These are phyloP conservation scores for Debaryomyces udenii DNA, from an alignment of 1,139 yeast species.

Conservation along the genomic window DNA sequence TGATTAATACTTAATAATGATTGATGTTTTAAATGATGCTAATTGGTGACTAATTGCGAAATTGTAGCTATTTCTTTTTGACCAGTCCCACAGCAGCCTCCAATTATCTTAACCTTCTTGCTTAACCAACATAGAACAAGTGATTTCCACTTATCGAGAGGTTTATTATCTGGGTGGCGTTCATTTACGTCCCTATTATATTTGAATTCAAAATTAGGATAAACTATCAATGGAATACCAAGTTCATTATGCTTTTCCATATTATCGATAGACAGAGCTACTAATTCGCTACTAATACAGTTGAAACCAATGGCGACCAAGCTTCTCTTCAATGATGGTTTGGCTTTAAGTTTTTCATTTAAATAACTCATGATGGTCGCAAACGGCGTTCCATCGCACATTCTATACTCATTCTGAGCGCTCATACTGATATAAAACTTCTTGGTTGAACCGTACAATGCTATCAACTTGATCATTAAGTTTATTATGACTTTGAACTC, in stretches of 20 bases:
- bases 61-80: conserved; percentile 40
- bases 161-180: conserved; percentile 14
- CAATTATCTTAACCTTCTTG: conserved; percentile 42
- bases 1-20: no score
- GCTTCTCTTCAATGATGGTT: conserved; percentile 13
- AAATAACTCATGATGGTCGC: conserved; percentile 24
- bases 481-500: conserved; percentile 48
- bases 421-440: conserved; percentile 36
- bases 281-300: conserved; percentile 35
- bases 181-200: conserved; percentile 20
- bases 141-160: conserved; percentile 29
- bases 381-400: conserved; percentile 40
- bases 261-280: conserved; percentile 22
- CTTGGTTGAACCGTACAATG: conserved; percentile 22
- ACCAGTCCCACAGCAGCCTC: conserved; percentile 64
- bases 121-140: conserved; percentile 37
- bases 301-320: conserved; percentile 44
- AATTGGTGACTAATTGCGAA: neutral
- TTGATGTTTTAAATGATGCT: neutral
- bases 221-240: conserved; percentile 29
- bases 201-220: conserved; percentile 45
- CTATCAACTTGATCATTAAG: conserved; percentile 26
- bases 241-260: conserved; percentile 18
- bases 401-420: conserved; percentile 23
- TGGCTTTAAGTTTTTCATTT: conserved; percentile 16